phyloP scores from a whole-genome alignment of 305 asterid genomes.

The Coffea humblotiana region DNA sequence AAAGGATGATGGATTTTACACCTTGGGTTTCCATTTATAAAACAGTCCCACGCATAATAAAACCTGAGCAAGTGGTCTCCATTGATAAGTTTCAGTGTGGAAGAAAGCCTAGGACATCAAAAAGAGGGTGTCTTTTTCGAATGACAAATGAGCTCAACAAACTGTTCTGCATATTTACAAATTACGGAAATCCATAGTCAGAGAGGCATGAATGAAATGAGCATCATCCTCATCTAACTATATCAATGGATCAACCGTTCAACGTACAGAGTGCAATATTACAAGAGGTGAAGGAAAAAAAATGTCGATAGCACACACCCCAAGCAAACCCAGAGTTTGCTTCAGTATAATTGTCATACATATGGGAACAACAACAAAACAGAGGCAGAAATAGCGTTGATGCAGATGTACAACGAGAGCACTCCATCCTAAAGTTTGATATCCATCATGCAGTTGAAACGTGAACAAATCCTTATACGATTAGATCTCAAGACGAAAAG shows the following conservation, averaged over 20 bases:
- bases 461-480: not conserved
- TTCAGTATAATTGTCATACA: not conserved
- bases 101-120: not conserved
- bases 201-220: conserved; percentile 1
- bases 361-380: not conserved
- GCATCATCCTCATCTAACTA: not conserved
- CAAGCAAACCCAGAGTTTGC: not conserved
- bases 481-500: not conserved
- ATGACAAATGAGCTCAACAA: not conserved
- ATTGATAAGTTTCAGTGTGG: not conserved
- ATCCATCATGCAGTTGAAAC: not conserved
- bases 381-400: not conserved
- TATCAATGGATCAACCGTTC: not conserved
- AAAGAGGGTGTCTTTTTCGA: not conserved
- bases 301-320: not conserved
- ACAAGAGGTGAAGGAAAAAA: not conserved
- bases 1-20: not conserved
- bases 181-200: not conserved
- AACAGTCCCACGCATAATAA: not conserved
- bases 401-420: not conserved
- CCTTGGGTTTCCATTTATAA: not conserved
- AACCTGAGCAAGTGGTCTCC: not conserved
- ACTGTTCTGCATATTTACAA: not conserved
- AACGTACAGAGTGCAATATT: not conserved
- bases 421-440: not conserved